phyloP scores from a whole-genome alignment of 2,329 filamentous ascomycete species.

The Botrytis byssoidea region DNA sequence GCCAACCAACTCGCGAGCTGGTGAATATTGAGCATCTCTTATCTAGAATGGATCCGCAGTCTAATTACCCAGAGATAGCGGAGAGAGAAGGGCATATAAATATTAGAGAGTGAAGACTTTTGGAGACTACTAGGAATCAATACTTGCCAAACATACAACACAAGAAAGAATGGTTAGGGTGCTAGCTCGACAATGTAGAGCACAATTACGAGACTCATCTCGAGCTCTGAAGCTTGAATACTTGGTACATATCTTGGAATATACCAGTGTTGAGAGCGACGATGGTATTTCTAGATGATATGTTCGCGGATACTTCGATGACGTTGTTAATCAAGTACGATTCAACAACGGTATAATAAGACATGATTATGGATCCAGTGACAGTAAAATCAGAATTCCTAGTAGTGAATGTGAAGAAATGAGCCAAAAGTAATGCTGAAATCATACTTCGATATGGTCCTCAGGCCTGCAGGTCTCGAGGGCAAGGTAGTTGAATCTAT shows the following conservation, averaged over 20 bases:
- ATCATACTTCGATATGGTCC: not conserved
- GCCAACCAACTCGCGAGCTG: not conserved
- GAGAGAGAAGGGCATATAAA: not conserved
- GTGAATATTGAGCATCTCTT: not conserved
- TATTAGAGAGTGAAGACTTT: rapidly evolving
- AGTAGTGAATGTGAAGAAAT: not conserved
- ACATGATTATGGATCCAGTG: not conserved
- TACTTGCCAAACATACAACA: not conserved
- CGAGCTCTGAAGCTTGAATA: not conserved
- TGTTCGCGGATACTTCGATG: not conserved
- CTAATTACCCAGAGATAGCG: too few relatives aligned
- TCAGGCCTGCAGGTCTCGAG: too few relatives aligned
- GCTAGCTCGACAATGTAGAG: not conserved
- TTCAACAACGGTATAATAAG: not conserved
- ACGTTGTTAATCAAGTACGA: not conserved
- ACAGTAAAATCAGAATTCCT: not conserved
- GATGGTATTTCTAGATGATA: not conserved
- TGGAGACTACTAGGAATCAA: not conserved
- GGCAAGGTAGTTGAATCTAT: not conserved
- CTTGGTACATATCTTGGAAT: not conserved
- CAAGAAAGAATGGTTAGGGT: too few relatives aligned
- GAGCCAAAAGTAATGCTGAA: not conserved
- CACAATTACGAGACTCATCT: not conserved
- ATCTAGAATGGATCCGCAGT: rapidly evolving
- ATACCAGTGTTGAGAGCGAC: not conserved